A percentile compares a stretch with the other conserved stretches of the same genome.
Conservation (phyloP, 176 grass and related monocot species). For the Puccinellia tenuiflora region DNA sequence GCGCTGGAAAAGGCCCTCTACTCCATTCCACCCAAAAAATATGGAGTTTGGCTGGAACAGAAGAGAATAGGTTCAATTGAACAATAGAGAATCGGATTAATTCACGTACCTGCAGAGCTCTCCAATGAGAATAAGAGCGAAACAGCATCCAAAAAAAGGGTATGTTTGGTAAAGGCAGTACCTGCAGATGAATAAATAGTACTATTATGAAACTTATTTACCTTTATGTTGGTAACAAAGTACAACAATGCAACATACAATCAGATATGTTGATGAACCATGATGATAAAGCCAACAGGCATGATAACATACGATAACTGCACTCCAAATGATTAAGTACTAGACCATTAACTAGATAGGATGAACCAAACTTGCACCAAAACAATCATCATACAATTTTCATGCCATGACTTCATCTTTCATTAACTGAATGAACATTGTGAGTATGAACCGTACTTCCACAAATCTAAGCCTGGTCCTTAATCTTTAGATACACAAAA, state of each 20-base stretch:
- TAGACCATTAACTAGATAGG: neutral
- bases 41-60: neutral
- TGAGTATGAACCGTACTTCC: neutral
- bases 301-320: constrained; percentile 3
- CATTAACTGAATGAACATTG: constrained; percentile 1
- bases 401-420: neutral
- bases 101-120: constrained; percentile 84
- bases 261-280: neutral
- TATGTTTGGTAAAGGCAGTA: constrained; percentile 94
- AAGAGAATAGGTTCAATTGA: neutral
- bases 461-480: neutral
- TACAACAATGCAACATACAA: constrained; percentile 12
- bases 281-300: neutral
- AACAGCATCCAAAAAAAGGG: constrained; percentile 91
- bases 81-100: neutral
- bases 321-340: neutral
- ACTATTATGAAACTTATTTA: neutral
- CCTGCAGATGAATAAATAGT: constrained; percentile 39
- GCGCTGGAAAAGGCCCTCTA: neutral
- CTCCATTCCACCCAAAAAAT: neutral
- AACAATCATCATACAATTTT: neutral
- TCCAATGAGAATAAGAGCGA: constrained; percentile 93
- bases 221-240: neutral
- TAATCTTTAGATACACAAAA: neutral
- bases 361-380: neutral